Evolutionary conservation across 176 grass and related monocot species (phyloP).

Genomic region (Avena atlantica): DNA sequence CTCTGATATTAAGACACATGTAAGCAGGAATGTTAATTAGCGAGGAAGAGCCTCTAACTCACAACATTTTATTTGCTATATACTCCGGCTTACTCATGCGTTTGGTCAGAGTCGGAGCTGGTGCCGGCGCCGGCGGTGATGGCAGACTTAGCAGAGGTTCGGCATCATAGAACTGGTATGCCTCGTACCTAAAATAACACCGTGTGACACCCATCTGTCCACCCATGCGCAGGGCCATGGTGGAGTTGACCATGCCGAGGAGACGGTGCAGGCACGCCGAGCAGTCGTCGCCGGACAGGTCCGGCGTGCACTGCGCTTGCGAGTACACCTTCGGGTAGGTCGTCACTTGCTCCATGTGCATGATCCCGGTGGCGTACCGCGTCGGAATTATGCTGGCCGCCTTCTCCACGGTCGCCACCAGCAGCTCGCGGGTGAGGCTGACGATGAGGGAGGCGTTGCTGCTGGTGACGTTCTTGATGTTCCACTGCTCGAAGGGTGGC

Average conservation of each 20-base stretch:
- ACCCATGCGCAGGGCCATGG: slow-evolving; percentile 15
- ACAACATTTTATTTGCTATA: background rate
- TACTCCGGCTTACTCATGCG: background rate
- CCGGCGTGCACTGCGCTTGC: slow-evolving; percentile 41
- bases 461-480: slow-evolving; percentile 6
- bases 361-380: slow-evolving; percentile 3
- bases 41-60: background rate
- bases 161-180: background rate
- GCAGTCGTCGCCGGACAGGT: slow-evolving; percentile 30
- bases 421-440: background rate
- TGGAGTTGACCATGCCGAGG: slow-evolving; percentile 31
- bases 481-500: slow-evolving; percentile 4
- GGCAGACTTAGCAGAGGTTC: background rate
- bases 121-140: background rate
- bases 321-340: background rate
- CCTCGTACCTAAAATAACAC: slow-evolving; percentile 40
- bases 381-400: background rate
- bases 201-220: slow-evolving; percentile 3
- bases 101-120: background rate
- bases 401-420: background rate
- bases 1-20: background rate
- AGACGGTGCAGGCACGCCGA: background rate
- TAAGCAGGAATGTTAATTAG: background rate
- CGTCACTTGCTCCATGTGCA: background rate
- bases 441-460: background rate